phyloP scores from a whole-genome alignment of 2,329 filamentous ascomycete species.

The Magnaporthiopsis incrustans region DNA sequence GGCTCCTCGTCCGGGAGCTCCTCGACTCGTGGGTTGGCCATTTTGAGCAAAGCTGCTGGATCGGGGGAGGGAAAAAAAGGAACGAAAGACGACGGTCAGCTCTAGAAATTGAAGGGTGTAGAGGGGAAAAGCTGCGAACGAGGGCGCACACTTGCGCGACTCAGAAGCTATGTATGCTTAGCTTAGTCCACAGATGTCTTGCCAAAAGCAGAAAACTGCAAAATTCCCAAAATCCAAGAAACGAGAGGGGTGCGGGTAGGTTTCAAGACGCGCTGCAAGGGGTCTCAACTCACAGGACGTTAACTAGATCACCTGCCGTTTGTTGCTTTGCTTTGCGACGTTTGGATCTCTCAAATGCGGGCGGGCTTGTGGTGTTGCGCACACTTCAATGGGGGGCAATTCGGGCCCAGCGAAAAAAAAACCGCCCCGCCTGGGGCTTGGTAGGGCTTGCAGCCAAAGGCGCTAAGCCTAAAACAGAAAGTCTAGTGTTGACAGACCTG shows the following conservation, averaged over 20 bases:
- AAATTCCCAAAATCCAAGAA: not conserved
- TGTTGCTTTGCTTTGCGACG: not conserved
- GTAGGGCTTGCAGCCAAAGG: not conserved
- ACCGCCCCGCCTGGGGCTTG: not conserved
- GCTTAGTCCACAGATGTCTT: not conserved
- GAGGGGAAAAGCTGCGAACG: not conserved
- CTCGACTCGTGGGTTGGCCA: constrained; percentile 97
- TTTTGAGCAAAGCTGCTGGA: constrained; percentile 43
- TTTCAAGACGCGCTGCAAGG: not conserved
- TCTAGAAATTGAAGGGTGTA: not conserved
- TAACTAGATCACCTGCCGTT: not conserved
- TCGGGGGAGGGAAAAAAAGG: not conserved
- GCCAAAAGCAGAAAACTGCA: not conserved
- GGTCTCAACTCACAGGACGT: not conserved
- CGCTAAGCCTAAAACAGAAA: not conserved
- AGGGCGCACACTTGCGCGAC: no score
- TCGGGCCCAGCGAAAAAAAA: not conserved
- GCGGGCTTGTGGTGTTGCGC: not conserved
- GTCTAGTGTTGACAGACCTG: not conserved
- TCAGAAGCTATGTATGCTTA: not conserved
- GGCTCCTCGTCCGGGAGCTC: constrained; percentile 89
- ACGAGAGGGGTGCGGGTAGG: no score
- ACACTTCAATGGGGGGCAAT: not conserved
- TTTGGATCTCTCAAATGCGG: not conserved
- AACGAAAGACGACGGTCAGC: not conserved